Evolutionary conservation across 2,329 filamentous ascomycete genomes (phyloP), one percentile per base, ranked within the genome.

Genomic region (Fusarium concolor): DNA sequence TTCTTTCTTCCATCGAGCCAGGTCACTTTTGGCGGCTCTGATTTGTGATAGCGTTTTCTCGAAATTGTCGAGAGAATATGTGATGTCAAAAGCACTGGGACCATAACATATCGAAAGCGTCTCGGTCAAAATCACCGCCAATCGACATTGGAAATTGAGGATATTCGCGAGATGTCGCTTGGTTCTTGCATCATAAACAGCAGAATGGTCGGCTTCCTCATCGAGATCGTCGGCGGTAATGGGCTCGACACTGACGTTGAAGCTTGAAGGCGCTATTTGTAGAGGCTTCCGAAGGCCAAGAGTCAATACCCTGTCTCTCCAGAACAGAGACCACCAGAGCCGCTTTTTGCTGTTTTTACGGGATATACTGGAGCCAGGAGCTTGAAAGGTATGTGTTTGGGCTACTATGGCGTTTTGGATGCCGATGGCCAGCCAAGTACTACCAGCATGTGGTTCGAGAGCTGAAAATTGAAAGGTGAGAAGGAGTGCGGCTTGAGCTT

Each of bases 391-490:
- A 20, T 69, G 66, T 1, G 53, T 42, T 53, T 70, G 66, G 0
- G 66, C 66, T 1, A 70, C 66, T 0, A 69, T 59, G 1, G 66
- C 66, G 5, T 70, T 69, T 22, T 69, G 66, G 2, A 70, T 56
- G 3, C 49, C 66, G 3, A 54, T 56, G 11, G 62, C 67, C 1
- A 69, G 66, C 66, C 66, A 69, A 0, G 67, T 65, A 2, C 66
- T 69, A 12, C 66, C 66, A 5, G 66, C 62, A 4, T 69, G 66
- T 0, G 66, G 66, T 7, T 69, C 66, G 2, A 68, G 41, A 1
- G 66, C 62, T 0, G 66, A 70, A 17, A 69, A 70, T 20, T 69
- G 62, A 3, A 69, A 69, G 0, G 66, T 69, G 9, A 69, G n/a
- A 5, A 69, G 57, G 2, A 69, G 18, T 0, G 66, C 66, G 5